Percentiles rank a stretch among this genome's conserved stretches.
Conservation (phyloP, 2,329 filamentous ascomycete genomes). For the Claviceps paspali region DNA sequence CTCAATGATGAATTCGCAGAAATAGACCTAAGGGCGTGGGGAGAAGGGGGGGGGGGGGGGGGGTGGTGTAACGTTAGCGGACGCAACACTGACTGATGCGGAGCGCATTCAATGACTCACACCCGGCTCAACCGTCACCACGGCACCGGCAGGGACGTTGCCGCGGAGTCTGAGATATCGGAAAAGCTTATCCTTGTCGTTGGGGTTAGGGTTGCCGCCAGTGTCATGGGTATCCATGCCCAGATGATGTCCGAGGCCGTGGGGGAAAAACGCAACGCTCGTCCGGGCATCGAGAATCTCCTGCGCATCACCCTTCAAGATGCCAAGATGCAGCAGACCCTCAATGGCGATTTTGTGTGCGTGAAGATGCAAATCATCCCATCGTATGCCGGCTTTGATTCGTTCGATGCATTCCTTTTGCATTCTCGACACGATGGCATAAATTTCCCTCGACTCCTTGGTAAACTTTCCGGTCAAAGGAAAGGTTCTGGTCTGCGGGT, state of each 20-base stretch:
- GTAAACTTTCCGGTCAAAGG: conserved; percentile 62
- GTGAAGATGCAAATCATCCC: conserved; percentile 67
- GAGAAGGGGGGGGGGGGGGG: too few species aligned
- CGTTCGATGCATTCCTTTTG: conserved; percentile 61
- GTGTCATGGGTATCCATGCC: conserved; percentile 89
- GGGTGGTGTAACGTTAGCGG: too few species aligned
- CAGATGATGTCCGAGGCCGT: conserved; percentile 80
- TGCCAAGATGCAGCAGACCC: conserved; percentile 59
- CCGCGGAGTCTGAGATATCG: conserved; percentile 71
- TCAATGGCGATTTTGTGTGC: conserved; percentile 74
- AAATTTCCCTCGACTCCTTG: conserved; percentile 56
- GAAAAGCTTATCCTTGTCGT: conserved; percentile 72
- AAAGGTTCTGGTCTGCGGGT: conserved; percentile 61
- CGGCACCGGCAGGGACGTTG: conserved; percentile 57
- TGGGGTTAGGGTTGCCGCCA: conserved; percentile 62
- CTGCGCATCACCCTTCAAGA: conserved; percentile 50
- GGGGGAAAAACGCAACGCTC: conserved; percentile 83
- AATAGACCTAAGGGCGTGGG: too few species aligned
- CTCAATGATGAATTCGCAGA: conserved; percentile 76
- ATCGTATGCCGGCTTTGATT: conserved; percentile 58
- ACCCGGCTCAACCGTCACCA: conserved; percentile 91
- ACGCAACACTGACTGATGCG: too few species aligned
- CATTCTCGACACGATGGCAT: conserved; percentile 76
- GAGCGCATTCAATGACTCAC: too few species aligned
- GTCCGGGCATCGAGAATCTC: conserved; percentile 66